Evolutionary conservation across 2,329 filamentous ascomycete genomes (phyloP).

Genomic region (Fusarium fujikuroi): DNA sequence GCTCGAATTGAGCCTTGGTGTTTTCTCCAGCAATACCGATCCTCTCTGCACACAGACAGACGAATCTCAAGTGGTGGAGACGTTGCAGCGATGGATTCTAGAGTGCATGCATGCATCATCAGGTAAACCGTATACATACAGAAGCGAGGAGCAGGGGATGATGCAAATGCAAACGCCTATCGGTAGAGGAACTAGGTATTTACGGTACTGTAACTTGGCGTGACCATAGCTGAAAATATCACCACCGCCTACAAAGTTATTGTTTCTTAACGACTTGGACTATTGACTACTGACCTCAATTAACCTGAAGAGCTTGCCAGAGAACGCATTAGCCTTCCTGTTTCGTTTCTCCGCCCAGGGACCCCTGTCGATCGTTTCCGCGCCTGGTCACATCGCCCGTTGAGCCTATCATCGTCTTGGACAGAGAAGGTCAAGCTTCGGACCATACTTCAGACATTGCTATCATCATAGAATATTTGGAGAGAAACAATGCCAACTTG

Average conservation of each 20-base stretch:
- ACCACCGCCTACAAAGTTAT: neutral
- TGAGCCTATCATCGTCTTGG: conserved; percentile 15
- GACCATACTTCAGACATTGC: conserved; percentile 1
- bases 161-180: neutral
- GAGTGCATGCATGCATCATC: conserved; percentile 31
- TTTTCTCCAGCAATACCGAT: neutral
- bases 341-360: conserved; percentile 39
- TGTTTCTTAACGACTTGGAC: conserved; percentile 7
- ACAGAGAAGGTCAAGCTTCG: conserved; percentile 24
- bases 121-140: conserved; percentile 12
- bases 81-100: conserved; percentile 5
- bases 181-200: neutral
- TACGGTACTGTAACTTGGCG: neutral
- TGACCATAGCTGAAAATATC: conserved; percentile 7
- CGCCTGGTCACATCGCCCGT: conserved; percentile 24
- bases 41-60: neutral
- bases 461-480: neutral
- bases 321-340: conserved; percentile 32
- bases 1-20: neutral
- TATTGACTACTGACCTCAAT: conserved; percentile 12
- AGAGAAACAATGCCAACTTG: conserved; percentile 5
- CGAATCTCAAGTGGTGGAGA: conserved; percentile 2
- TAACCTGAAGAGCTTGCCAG: neutral
- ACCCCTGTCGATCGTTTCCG: conserved; percentile 39
- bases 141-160: conserved; percentile 23